These are phyloP conservation scores for Talaromyces wortmannii DNA, from an alignment of 495 filamentous ascomycete species.

Conservation along the genomic window DNA sequence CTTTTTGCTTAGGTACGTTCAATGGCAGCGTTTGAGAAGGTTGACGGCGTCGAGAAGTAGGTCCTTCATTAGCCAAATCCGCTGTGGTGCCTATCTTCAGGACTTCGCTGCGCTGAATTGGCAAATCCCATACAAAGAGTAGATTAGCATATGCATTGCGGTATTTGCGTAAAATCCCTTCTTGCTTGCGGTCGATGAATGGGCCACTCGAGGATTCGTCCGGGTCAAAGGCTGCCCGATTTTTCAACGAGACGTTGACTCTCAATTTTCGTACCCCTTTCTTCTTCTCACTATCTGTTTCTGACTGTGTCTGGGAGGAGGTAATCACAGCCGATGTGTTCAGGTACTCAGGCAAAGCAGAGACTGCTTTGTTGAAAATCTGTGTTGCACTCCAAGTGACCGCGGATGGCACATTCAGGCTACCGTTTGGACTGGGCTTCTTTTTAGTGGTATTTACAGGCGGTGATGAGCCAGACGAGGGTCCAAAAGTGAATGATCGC, in stretches of 20 bases:
- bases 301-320: conserved; percentile 31
- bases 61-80: neutral
- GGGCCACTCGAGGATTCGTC: conserved; percentile 62
- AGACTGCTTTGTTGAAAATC: conserved; percentile 39
- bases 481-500: conserved; percentile 59
- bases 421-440: conserved; percentile 60
- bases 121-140: conserved; percentile 75
- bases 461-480: conserved; percentile 65
- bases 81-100: conserved; percentile 57
- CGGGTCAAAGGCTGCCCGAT: conserved; percentile 70
- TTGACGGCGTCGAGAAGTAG: neutral
- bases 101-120: conserved; percentile 68
- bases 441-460: conserved; percentile 47
- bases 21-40: neutral
- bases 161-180: conserved; percentile 59
- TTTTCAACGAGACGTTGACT: conserved; percentile 63
- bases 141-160: conserved; percentile 76
- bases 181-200: conserved; percentile 59
- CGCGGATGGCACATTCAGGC: conserved; percentile 51
- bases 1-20: neutral
- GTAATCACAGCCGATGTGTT: conserved; percentile 13
- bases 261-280: conserved; percentile 18
- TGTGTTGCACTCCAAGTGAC: conserved; percentile 59
- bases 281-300: conserved; percentile 37
- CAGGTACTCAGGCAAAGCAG: conserved; percentile 23